A percentile compares a stretch with the other conserved stretches of the same genome.
phyloP scores from a whole-genome alignment of 306 rosid species.

The Malus orientalis region DNA sequence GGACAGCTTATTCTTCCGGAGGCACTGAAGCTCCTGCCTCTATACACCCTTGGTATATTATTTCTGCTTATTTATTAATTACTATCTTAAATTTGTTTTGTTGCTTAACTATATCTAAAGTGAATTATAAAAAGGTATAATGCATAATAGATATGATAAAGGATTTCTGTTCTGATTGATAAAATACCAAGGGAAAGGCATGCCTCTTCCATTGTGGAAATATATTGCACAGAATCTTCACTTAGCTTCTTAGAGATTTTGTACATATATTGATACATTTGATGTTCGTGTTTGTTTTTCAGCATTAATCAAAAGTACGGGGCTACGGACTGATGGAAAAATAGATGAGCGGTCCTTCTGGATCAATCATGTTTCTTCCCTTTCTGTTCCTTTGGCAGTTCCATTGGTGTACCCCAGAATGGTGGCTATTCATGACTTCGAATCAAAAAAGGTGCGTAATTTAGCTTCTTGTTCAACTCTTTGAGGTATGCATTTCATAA shows the following conservation, averaged over 20 bases:
- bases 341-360: slow-evolving; percentile 92
- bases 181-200: neutral
- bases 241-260: neutral
- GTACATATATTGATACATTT: slow-evolving; percentile 17
- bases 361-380: slow-evolving; percentile 76
- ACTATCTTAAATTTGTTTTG: neutral
- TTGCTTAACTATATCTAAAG: no score
- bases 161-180: neutral
- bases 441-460: slow-evolving; percentile 50
- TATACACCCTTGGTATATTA: slow-evolving; percentile 75
- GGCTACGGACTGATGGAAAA: slow-evolving; percentile 75
- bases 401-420: slow-evolving; percentile 96
- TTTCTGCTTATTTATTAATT: neutral
- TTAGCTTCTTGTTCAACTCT: neutral
- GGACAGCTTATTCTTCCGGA: slow-evolving; percentile 99
- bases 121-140: no score
- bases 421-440: slow-evolving; percentile 77
- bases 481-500: slow-evolving; percentile 8
- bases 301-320: slow-evolving; percentile 85
- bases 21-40: slow-evolving; percentile 96
- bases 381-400: slow-evolving; percentile 76
- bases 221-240: neutral
- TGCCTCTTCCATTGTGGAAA: neutral
- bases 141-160: neutral
- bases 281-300: slow-evolving; percentile 25